Evolutionary conservation across 768 basidiomycete genomes (phyloP), one percentile per base, ranked within the genome.

Genomic region (Lactifluus echinatus): DNA sequence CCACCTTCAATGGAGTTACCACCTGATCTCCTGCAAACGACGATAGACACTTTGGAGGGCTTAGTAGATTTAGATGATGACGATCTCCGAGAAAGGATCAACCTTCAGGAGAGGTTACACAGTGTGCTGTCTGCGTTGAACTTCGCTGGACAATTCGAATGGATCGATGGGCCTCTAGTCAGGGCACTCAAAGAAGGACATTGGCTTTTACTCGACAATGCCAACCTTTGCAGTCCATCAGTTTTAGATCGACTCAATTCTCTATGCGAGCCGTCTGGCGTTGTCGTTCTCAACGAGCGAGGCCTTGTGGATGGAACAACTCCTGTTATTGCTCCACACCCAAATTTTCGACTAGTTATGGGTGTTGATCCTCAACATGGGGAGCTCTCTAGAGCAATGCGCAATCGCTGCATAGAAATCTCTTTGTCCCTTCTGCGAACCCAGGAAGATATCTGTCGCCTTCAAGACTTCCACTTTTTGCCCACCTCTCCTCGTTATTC

Each of bases 191-290:
- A 85, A 67, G 72, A 76, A 10, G 96, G 96, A 3, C 77, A 86
- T 64, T 98, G 96, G 94, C 72, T 95, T 44, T 73, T 96, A 43
- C 78, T 99, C 53, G 92, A 96, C 62, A 87, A 84, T 54, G 94
- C 96, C 43, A 99, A 99, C 66, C 77, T 93, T 17, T 99, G 96
- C 73, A 94, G 82, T 60, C 85, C 95, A 2, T 95, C 96, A 12
- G 93, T 99, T 15, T 81, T 99, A 21, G 96, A 99, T 72, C 82
- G 96, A 34, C 81, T 99, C 39, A 99, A 99, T 70, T 93, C 93
- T 29, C 82, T 99, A 10, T 97, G 95, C 68, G 96, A 99, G 72
- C 78, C 79, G 12, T 77, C 87, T 53, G 96, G 96, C 4, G 75
- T 74, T 2, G 72, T 99, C 33, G 82, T 83, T n/a, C 76, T 99